Evolutionary conservation across 164 flowering plant genomes (phyloP).

Genomic region (Warburgia ugandensis): DNA sequence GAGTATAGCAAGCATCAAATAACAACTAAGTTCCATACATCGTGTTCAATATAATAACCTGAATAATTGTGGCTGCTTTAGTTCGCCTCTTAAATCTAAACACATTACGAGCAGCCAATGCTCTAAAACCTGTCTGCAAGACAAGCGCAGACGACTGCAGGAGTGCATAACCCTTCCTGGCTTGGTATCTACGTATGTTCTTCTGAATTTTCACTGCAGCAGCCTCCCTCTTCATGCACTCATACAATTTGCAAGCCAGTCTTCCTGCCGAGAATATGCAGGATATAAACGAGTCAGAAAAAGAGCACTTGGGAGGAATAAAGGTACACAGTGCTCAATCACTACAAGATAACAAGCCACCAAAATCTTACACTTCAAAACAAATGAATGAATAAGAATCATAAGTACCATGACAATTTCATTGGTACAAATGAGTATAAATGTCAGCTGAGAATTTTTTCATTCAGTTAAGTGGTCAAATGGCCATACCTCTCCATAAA

Average conservation of each 20-base stretch:
- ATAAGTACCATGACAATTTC: neutral
- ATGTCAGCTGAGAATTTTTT: neutral
- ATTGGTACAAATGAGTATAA: neutral
- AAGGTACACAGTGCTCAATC: no score
- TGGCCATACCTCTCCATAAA: constrained; percentile 57
- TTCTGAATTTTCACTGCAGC: constrained; percentile 75
- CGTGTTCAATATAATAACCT: constrained; percentile 48
- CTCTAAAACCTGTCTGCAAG: constrained; percentile 64
- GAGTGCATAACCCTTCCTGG: constrained; percentile 34
- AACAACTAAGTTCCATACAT: no score
- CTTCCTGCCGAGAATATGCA: constrained; percentile 38
- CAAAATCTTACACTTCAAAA: no score
- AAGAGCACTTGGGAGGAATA: neutral
- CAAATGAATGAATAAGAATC: no score
- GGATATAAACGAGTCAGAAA: neutral
- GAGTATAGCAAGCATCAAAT: no score
- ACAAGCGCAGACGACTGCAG: constrained; percentile 35
- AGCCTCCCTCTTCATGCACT: constrained; percentile 39
- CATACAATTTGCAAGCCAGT: constrained; percentile 48
- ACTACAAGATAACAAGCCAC: no score
- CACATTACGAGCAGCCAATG: constrained; percentile 56
- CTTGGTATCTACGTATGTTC: constrained; percentile 34
- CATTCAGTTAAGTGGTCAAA: neutral
- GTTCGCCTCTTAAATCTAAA: constrained; percentile 43
- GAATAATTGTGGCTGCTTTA: constrained; percentile 55